These are phyloP conservation scores for Paraleonurus japonicus DNA, from an alignment of 257 asterid genomes.

Conservation along the genomic window DNA sequence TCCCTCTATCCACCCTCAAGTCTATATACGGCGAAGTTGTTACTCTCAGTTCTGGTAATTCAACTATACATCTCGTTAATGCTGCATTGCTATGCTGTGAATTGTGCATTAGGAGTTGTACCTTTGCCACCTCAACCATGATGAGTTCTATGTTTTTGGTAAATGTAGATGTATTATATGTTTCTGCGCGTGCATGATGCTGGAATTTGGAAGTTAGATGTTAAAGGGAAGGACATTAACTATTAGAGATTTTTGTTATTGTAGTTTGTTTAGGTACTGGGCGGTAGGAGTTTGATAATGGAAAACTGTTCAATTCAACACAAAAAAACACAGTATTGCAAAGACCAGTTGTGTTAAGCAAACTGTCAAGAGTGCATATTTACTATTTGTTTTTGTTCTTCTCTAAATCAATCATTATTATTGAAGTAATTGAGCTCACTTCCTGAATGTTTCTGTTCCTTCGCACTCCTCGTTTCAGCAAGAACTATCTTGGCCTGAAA, in stretches of 20 bases:
- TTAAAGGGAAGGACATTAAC: background rate
- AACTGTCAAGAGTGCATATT: background rate
- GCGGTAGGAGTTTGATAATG: conserved; percentile 5
- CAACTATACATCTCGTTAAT: background rate
- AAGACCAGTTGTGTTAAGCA: background rate
- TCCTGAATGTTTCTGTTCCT: background rate
- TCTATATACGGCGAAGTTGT: conserved; percentile 70
- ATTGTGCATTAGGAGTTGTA: conserved; percentile 17
- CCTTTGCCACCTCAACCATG: background rate
- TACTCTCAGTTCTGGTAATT: conserved; percentile 40
- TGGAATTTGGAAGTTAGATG: background rate
- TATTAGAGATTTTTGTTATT: background rate
- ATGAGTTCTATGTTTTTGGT: background rate
- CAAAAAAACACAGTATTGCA: background rate
- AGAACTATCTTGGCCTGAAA: background rate
- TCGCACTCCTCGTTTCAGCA: background rate
- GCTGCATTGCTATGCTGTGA: background rate
- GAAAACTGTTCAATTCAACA: background rate
- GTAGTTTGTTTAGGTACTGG: background rate
- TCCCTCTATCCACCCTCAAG: conserved; percentile 74
- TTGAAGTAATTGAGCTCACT: background rate
- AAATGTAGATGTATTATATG: background rate
- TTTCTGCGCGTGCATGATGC: background rate
- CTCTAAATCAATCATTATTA: background rate
- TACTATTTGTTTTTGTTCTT: background rate